Conservation (phyloP, 1,284 basidiomycete species). For the Moesziomyces antarcticus region DNA sequence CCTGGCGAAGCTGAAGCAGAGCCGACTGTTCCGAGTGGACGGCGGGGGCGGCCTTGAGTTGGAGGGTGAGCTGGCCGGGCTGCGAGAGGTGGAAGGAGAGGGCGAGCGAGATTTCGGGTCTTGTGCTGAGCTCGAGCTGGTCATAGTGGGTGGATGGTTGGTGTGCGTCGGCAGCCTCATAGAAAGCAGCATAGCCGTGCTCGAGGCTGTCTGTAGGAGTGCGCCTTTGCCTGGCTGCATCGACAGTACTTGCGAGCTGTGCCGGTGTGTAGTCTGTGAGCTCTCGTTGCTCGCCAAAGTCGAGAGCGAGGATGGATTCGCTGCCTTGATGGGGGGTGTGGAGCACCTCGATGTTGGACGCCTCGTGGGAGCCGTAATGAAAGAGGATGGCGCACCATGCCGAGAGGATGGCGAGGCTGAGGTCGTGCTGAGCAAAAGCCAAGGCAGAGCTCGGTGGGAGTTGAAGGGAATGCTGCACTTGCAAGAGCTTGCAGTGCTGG, state of each 20-base stretch:
- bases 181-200: conserved; percentile 40
- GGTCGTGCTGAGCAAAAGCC: conserved; percentile 14
- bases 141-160: conserved; percentile 13
- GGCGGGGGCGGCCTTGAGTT: conserved; percentile 39
- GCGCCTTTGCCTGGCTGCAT: conserved; percentile 8
- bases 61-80: conserved; percentile 12
- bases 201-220: conserved; percentile 6
- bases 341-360: conserved; percentile 39
- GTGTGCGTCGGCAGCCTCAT: conserved; percentile 1
- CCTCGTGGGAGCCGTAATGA: conserved; percentile 43
- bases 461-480: conserved; percentile 12
- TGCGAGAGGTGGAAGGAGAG: conserved; percentile 17
- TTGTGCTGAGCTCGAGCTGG: conserved; percentile 14
- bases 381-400: conserved; percentile 46
- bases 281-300: conserved; percentile 32
- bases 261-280: conserved; percentile 8
- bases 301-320: conserved; percentile 28
- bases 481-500: conserved; percentile 26
- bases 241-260: conserved; percentile 16
- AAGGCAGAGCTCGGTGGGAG: conserved; percentile 8
- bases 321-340: conserved; percentile 9
- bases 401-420: conserved; percentile 31
- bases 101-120: conserved; percentile 34
- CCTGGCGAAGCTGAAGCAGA: conserved; percentile 43
- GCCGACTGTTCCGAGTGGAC: conserved; percentile 53